phyloP scores from a whole-genome alignment of 2,329 filamentous ascomycete species.

The Exophiala sideris region DNA sequence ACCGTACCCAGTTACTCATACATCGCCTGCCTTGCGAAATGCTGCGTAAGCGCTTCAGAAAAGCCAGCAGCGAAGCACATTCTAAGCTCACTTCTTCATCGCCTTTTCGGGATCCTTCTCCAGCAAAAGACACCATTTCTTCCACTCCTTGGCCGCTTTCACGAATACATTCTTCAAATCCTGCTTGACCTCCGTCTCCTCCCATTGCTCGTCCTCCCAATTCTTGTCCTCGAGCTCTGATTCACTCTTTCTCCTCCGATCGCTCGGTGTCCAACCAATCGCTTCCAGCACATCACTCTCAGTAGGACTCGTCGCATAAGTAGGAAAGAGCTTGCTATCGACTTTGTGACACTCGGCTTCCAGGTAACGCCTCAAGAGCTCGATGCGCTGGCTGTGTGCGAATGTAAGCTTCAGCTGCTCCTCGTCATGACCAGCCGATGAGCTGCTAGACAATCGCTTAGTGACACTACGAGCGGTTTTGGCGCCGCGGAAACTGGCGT shows the following conservation, averaged over 20 bases:
- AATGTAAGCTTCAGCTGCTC: slow-evolving; percentile 37
- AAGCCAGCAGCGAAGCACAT: not conserved
- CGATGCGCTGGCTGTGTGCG: slow-evolving; percentile 35
- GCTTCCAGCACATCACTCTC: slow-evolving; percentile 42
- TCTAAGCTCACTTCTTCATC: slow-evolving; percentile 34
- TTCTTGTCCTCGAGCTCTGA: slow-evolving; percentile 29
- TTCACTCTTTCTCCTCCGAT: slow-evolving; percentile 26
- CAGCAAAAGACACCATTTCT: slow-evolving; percentile 38
- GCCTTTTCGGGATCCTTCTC: slow-evolving; percentile 40
- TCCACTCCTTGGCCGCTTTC: slow-evolving; percentile 43
- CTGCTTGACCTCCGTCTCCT: slow-evolving; percentile 40
- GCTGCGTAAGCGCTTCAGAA: not conserved
- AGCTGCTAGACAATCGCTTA: slow-evolving; percentile 33
- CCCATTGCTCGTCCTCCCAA: slow-evolving; percentile 47
- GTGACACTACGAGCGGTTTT: slow-evolving; percentile 40
- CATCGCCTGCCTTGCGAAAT: not conserved
- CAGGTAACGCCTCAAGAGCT: slow-evolving; percentile 39
- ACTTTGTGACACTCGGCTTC: slow-evolving; percentile 38
- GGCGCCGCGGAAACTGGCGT: slow-evolving; percentile 36
- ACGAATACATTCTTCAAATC: slow-evolving; percentile 38
- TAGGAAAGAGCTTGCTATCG: slow-evolving; percentile 36
- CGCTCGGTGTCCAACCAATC: slow-evolving; percentile 43
- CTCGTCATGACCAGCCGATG: slow-evolving; percentile 27
- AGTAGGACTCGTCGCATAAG: slow-evolving; percentile 32
- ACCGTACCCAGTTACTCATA: too few species aligned